Evolutionary conservation across 495 filamentous ascomycete genomes (phyloP).

Genomic region (Wilcoxina mikolae): DNA sequence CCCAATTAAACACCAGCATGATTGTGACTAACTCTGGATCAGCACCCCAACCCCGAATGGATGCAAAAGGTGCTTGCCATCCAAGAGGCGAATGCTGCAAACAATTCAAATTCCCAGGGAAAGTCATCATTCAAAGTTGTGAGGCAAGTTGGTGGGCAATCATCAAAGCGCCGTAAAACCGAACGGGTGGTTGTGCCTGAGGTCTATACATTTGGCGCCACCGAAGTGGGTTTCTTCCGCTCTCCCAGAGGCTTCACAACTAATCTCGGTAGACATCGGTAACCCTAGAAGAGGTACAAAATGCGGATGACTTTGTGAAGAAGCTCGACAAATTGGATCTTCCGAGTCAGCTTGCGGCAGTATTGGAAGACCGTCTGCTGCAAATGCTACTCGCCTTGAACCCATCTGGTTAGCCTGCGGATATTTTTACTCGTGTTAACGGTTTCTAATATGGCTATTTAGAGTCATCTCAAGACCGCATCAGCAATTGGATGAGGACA

Average conservation of each 20-base stretch:
- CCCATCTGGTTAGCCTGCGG: slow-evolving; percentile 39
- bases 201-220: slow-evolving; percentile 59
- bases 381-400: slow-evolving; percentile 59
- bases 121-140: slow-evolving; percentile 34
- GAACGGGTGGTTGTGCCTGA: slow-evolving; percentile 41
- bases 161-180: slow-evolving; percentile 34
- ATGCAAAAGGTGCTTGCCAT: slow-evolving; percentile 49
- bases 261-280: slow-evolving; percentile 37
- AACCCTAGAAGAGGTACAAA: slow-evolving; percentile 67
- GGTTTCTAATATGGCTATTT: neutral
- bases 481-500: slow-evolving; percentile 49
- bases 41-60: slow-evolving; percentile 67
- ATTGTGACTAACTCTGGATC: neutral
- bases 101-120: slow-evolving; percentile 22
- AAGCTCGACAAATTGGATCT: slow-evolving; percentile 67
- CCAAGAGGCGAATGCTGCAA: slow-evolving; percentile 41
- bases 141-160: slow-evolving; percentile 30
- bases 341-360: slow-evolving; percentile 66
- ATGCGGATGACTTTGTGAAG: slow-evolving; percentile 53
- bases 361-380: slow-evolving; percentile 57
- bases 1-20: neutral
- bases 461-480: slow-evolving; percentile 35
- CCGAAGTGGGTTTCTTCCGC: slow-evolving; percentile 38
- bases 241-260: slow-evolving; percentile 13
- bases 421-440: no score